Conservation (phyloP, 2,329 filamentous ascomycete genomes). For the Trichoderma koningii region DNA sequence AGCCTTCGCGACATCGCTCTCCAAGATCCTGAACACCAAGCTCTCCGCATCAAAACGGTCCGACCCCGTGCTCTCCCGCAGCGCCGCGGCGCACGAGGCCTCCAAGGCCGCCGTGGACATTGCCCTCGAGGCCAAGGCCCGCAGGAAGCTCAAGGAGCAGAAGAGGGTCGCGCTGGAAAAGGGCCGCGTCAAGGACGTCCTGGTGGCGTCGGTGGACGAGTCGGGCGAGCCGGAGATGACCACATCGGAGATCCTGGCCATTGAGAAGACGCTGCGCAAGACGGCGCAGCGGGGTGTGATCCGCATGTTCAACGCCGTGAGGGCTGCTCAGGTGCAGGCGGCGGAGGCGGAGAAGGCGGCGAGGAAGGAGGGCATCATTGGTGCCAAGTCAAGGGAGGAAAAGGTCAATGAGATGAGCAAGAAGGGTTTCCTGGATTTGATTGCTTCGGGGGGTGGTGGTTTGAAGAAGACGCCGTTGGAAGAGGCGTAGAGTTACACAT, state of each 20-base stretch:
- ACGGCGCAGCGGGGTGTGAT: slow-evolving; percentile 92
- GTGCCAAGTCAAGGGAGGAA: slow-evolving; percentile 78
- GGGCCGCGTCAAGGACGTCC: slow-evolving; percentile 83
- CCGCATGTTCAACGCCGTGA: slow-evolving; percentile 93
- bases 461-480: slow-evolving; percentile 61
- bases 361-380: slow-evolving; percentile 72
- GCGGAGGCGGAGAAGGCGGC: slow-evolving; percentile 72
- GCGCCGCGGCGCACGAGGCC: slow-evolving; percentile 70
- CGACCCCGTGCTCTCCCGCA: slow-evolving; percentile 90
- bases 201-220: slow-evolving; percentile 63
- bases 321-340: slow-evolving; percentile 87
- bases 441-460: slow-evolving; percentile 64
- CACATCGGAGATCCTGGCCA: slow-evolving; percentile 61
- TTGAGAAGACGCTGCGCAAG: slow-evolving; percentile 80
- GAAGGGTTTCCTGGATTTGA: slow-evolving; percentile 92
- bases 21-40: slow-evolving; percentile 90
- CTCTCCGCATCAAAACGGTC: slow-evolving; percentile 76
- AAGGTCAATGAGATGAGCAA: slow-evolving; percentile 95
- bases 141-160: slow-evolving; percentile 75
- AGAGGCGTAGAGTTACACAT: slow-evolving; percentile 45
- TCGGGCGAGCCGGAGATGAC: slow-evolving; percentile 49
- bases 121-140: slow-evolving; percentile 79
- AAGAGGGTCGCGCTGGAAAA: slow-evolving; percentile 79
- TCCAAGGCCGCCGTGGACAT: slow-evolving; percentile 72
- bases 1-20: slow-evolving; percentile 89